Conservation (phyloP, 495 filamentous ascomycete genomes). For the Penicillium pulvis region DNA sequence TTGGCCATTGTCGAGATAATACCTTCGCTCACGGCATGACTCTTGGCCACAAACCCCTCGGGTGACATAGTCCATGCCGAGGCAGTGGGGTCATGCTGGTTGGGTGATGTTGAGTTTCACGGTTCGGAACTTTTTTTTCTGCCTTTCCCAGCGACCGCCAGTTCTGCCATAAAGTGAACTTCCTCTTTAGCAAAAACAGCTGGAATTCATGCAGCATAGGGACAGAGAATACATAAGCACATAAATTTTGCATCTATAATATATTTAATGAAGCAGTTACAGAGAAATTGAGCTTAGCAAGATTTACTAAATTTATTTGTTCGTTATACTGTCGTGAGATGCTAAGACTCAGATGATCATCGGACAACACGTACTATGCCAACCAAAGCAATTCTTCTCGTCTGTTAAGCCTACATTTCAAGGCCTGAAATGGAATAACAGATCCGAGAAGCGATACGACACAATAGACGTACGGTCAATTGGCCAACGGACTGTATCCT, state of each 20-base stretch:
- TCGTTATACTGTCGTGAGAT: constrained; percentile 53
- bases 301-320: constrained; percentile 37
- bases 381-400: constrained; percentile 43
- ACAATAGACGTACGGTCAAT: constrained; percentile 25
- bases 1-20: constrained; percentile 64
- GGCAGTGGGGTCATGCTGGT: constrained; percentile 41
- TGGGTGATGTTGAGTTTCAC: constrained; percentile 14
- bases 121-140: constrained; percentile 11
- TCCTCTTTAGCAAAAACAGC: no score
- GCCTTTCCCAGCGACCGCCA: constrained; percentile 17
- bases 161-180: neutral
- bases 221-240: neutral
- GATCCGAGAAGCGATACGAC: constrained; percentile 22
- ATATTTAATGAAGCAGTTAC: neutral
- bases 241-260: neutral
- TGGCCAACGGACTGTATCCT: constrained; percentile 35
- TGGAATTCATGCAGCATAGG: neutral
- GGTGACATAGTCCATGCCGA: constrained; percentile 56
- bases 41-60: constrained; percentile 63
- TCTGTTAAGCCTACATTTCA: constrained; percentile 43
- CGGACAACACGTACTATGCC: constrained; percentile 42
- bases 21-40: constrained; percentile 62
- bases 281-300: constrained; percentile 8
- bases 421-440: constrained; percentile 31
- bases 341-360: constrained; percentile 42